A percentile compares a stretch with the other conserved stretches of the same genome.
phyloP scores from a whole-genome alignment of 139 green algal genomes.

The Mesotaenium endlicherianum region DNA sequence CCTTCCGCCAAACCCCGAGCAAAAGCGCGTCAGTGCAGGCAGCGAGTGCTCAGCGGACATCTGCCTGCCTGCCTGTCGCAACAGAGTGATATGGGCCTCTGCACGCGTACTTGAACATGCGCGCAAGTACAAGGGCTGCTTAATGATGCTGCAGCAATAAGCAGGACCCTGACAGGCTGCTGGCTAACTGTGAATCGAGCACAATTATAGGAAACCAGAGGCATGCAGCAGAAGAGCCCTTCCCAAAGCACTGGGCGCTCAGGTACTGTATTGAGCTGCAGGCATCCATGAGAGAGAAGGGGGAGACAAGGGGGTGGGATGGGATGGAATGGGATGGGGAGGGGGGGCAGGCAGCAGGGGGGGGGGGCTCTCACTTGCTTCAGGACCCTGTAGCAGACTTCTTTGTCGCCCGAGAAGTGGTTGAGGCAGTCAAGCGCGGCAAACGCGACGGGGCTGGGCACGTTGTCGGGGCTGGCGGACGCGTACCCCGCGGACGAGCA shows the following conservation, averaged over 20 bases:
- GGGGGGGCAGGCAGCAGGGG: neutral
- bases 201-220: too few species aligned
- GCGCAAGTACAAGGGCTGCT: too few species aligned
- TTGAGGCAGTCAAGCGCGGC: conserved; percentile 47
- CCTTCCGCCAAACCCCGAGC: too few species aligned
- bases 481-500: conserved; percentile 18
- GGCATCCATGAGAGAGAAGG: neutral
- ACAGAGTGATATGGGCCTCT: too few species aligned
- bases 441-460: conserved; percentile 22
- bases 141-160: too few species aligned
- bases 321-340: neutral
- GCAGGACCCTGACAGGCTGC: too few species aligned
- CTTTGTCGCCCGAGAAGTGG: conserved; percentile 38
- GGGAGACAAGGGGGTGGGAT: neutral
- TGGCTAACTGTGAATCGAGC: too few species aligned
- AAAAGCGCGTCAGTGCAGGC: too few species aligned
- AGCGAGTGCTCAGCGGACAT: too few species aligned
- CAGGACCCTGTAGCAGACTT: conserved; percentile 40
- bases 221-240: too few species aligned
- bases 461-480: neutral
- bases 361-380: conserved; percentile 19
- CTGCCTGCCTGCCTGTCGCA: too few species aligned
- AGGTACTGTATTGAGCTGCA: neutral
- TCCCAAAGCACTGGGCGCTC: neutral
- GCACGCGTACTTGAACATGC: too few species aligned